Conservation (phyloP, 768 basidiomycete genomes). For the Pleurotus ostreatus region DNA sequence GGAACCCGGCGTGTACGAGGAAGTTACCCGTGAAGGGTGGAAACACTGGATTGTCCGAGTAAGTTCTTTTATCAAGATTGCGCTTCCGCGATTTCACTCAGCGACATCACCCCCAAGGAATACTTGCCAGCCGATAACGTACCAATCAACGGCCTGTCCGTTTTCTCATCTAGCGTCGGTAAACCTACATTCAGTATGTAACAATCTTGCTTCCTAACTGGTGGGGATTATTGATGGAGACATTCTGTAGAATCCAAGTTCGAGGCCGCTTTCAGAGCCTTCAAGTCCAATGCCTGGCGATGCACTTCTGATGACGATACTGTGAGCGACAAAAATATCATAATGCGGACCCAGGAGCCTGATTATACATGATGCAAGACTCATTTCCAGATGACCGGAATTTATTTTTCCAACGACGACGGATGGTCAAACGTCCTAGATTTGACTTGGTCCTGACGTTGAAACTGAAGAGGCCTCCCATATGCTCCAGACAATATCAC, state of each 20-base stretch:
- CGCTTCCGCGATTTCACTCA: background rate
- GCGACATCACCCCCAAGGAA: background rate
- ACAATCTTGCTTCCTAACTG: too few species aligned
- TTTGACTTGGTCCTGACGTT: background rate
- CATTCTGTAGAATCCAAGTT: background rate
- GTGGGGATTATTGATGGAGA: background rate
- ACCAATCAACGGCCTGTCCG: background rate
- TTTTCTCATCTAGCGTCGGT: background rate
- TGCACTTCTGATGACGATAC: background rate
- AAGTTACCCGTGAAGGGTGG: background rate
- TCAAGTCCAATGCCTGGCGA: constrained; percentile 1
- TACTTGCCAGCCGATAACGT: constrained; percentile 1
- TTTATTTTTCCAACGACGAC: background rate
- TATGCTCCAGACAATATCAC: too few species aligned
- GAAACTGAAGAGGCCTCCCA: too few species aligned
- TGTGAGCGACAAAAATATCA: background rate
- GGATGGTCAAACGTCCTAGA: background rate
- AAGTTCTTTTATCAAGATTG: background rate
- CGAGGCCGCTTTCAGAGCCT: background rate
- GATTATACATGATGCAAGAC: background rate
- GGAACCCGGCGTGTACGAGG: background rate
- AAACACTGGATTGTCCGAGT: constrained; percentile 7
- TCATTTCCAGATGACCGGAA: background rate
- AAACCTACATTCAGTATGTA: background rate
- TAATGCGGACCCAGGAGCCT: too few species aligned